These are phyloP conservation scores for Vararia minispora DNA, from an alignment of 768 basidiomycete genomes.

Conservation along the genomic window DNA sequence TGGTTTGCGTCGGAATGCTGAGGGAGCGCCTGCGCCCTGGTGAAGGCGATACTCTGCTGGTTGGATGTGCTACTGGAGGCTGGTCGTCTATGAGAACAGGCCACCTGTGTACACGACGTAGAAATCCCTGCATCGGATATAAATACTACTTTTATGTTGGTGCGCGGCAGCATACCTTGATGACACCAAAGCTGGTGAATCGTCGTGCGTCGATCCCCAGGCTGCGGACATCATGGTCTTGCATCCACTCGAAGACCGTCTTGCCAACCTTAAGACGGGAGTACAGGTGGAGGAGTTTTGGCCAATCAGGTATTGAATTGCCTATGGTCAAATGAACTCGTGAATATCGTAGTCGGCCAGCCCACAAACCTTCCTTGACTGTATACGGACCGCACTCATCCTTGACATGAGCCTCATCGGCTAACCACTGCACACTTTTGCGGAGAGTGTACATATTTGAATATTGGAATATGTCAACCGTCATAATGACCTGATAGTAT, in stretches of 20 bases:
- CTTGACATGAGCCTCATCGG: constrained; percentile 72
- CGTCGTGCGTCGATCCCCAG: constrained; percentile 83
- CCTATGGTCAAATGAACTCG: constrained; percentile 24
- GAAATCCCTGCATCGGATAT: constrained; percentile 52
- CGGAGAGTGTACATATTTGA: constrained; percentile 95
- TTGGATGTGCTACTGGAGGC: background rate
- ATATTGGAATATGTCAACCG: constrained; percentile 94
- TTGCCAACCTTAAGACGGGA: constrained; percentile 76
- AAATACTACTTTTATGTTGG: background rate
- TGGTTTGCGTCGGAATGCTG: too few relatives aligned
- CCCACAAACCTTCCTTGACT: constrained; percentile 51
- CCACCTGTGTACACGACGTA: constrained; percentile 89
- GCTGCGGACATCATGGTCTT: constrained; percentile 53
- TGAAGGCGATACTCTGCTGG: constrained; percentile 5
- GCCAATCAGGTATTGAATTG: constrained; percentile 68
- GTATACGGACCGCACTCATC: constrained; percentile 92
- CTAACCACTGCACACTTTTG: constrained; percentile 80
- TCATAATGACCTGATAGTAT: constrained; percentile 95
- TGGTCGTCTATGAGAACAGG: constrained; percentile 50
- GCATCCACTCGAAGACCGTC: constrained; percentile 84
- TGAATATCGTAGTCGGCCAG: constrained; percentile 1
- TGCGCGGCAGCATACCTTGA: constrained; percentile 50
- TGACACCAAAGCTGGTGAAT: constrained; percentile 96
- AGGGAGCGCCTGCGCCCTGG: constrained; percentile 13
- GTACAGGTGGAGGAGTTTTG: constrained; percentile 76